These are phyloP conservation scores for Plasmodiophora brassicae DNA, from an alignment of 208 protist genomes.

Conservation along the genomic window DNA sequence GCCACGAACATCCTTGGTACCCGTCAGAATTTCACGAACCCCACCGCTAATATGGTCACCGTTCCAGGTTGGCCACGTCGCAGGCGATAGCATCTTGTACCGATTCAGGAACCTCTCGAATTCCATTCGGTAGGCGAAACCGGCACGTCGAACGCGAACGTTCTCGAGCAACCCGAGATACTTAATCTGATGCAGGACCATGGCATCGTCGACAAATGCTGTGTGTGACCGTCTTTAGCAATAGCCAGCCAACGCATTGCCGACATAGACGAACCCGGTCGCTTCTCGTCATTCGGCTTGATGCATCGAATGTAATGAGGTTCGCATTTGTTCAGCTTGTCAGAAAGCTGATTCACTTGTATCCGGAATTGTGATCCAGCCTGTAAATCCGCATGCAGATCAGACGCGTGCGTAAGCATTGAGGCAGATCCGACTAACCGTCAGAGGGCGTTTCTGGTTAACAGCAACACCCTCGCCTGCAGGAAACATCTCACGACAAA, in stretches of 20 bases:
- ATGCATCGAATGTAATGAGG: slow-evolving; percentile 57
- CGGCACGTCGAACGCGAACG: slow-evolving; percentile 46
- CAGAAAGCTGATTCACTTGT: not conserved
- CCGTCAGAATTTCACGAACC: not conserved
- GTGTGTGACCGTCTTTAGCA: no score
- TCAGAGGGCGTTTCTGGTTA: not conserved
- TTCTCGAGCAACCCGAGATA: slow-evolving; percentile 55
- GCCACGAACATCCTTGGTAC: not conserved
- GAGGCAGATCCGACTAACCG: not conserved
- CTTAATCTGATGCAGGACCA: slow-evolving; percentile 45
- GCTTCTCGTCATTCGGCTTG: slow-evolving; percentile 48
- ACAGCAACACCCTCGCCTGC: not conserved
- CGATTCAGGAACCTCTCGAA: not conserved
- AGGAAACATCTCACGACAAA: slow-evolving; percentile 28
- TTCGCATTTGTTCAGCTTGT: not conserved
- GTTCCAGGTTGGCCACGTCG: slow-evolving; percentile 27
- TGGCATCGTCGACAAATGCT: not conserved
- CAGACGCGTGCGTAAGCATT: not conserved
- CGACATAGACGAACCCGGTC: no score
- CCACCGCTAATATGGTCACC: not conserved
- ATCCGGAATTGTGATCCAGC: not conserved
- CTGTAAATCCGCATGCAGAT: not conserved
- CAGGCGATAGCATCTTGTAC: slow-evolving; percentile 22
- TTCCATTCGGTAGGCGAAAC: not conserved
- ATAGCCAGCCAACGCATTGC: no score